A percentile compares a stretch with the other conserved stretches of the same genome.
These are phyloP conservation scores for Pythium utonaiense DNA, from an alignment of 352 stramenopile species.

Conservation along the genomic window DNA sequence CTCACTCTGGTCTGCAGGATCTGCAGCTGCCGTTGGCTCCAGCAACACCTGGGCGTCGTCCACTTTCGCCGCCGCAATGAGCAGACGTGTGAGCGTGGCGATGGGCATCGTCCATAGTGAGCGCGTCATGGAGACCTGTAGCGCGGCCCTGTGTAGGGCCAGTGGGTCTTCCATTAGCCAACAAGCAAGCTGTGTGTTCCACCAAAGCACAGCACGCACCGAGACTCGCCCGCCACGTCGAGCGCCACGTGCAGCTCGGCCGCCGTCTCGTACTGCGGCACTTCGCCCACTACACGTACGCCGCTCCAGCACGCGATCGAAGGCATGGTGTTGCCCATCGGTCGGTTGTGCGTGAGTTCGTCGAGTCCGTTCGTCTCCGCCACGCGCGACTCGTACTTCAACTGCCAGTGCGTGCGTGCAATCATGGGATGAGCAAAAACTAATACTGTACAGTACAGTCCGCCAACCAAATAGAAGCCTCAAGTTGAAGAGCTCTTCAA, in stretches of 20 bases:
- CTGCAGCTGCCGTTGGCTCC: background rate
- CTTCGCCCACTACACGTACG: background rate
- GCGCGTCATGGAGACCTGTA: slow-evolving; percentile 3
- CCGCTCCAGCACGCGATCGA: background rate
- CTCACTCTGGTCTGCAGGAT: background rate
- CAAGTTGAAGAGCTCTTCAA: background rate
- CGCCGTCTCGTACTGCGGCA: background rate
- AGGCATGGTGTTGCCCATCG: background rate
- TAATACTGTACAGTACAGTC: background rate
- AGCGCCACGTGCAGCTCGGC: background rate
- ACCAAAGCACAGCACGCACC: background rate
- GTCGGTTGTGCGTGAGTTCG: background rate
- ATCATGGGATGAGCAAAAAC: too few relatives aligned
- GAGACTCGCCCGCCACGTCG: background rate
- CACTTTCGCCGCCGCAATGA: slow-evolving; percentile 1
- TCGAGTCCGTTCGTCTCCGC: too few relatives aligned
- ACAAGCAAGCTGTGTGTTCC: too few relatives aligned
- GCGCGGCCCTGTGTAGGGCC: slow-evolving; percentile 1
- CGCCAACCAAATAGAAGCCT: background rate
- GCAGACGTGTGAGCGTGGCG: slow-evolving; percentile 26
- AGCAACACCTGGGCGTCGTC: background rate
- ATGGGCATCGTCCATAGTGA: slow-evolving; percentile 27
- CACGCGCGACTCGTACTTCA: too few relatives aligned
- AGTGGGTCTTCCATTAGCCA: too few relatives aligned
- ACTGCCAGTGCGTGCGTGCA: background rate